Base-by-base conservation (phyloP, 495 filamentous ascomycete genomes). In the Diplogelasinospora grovesii region DNA sequence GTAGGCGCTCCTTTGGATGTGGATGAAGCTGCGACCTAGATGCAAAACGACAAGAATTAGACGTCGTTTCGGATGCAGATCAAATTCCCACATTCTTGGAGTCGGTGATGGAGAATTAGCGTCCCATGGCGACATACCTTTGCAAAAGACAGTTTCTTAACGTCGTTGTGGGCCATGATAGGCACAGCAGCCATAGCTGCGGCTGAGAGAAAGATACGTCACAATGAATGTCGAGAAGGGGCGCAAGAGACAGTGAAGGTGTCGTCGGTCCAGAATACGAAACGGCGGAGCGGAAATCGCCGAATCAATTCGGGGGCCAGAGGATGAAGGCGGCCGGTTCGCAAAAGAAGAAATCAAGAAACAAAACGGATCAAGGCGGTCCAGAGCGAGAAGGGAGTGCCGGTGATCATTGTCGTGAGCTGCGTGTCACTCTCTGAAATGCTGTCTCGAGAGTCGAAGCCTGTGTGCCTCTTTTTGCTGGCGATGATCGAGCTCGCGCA, bases 111-210 rank as follows among this genome's bases (percentile, higher is more conserved):
- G n/a, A n/a, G n/a, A n/a, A n/a, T n/a, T n/a, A n/a, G n/a, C n/a
- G n/a, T n/a, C n/a, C n/a, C n/a, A 23, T n/a, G 22, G 14, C n/a
- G 13, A 61, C 66, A 34, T 63, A 78, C 79, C 69, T 78, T 80
- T 53, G 73, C 73, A 55, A 77, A 77, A 16, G 73, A 73, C 48
- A 70, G 51, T 53, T 68, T 72, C 43, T 62, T 64, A 34, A 56
- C 54, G 34, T 65, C 71, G 50, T 61, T 66, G 50, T 63, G 67
- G 46, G 63, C 60, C 64, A 69, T 69, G 43, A 48, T 56, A 46
- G 50, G 50, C 30, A 54, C 20, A 9, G 57, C 45, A 43, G 57
- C 52, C 52, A 59, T 61, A 41, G 39, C 28, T 45, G 34, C 32
- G 40, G 27, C 38, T 35, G 27, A 14, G 26, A 10, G 38, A 24